Conservation (phyloP, 2,329 filamentous ascomycete genomes). For the Colletotrichum spaethianum region DNA sequence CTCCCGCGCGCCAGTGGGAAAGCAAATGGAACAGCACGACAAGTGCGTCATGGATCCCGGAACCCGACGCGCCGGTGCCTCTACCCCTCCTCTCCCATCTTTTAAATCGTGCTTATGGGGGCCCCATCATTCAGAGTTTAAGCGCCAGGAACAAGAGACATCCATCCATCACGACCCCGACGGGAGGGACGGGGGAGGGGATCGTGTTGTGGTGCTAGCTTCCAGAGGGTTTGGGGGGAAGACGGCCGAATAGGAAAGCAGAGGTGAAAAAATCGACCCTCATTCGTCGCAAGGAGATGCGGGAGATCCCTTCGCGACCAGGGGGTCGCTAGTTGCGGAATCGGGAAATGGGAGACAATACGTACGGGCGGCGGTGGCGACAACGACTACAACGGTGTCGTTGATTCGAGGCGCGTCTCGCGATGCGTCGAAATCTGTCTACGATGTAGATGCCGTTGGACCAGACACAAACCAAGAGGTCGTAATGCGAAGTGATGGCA, state of each 20-base stretch:
- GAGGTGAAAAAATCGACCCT: slow-evolving; percentile 34
- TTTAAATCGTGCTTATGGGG: background rate
- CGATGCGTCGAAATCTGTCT: background rate
- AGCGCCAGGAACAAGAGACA: slow-evolving; percentile 40
- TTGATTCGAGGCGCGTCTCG: background rate
- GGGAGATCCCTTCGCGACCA: slow-evolving; percentile 34
- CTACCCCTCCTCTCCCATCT: background rate
- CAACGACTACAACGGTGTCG: background rate
- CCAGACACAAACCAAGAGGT: background rate
- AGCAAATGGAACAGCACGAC: background rate
- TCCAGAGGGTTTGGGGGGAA: background rate
- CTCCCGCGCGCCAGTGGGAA: background rate
- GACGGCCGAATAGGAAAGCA: slow-evolving; percentile 44
- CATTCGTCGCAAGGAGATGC: slow-evolving; percentile 43
- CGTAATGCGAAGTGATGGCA: background rate
- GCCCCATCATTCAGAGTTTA: slow-evolving; percentile 8
- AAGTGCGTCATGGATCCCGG: background rate
- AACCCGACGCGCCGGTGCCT: background rate
- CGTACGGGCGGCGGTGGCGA: background rate
- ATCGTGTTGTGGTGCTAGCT: slow-evolving; percentile 15
- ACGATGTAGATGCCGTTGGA: background rate
- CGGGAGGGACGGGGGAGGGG: background rate
- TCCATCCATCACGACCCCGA: slow-evolving; percentile 11
- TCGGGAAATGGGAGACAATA: slow-evolving; percentile 6
- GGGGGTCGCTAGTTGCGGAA: slow-evolving; percentile 43